phyloP scores from a whole-genome alignment of 148 eudicot species.

The Camellia japonica region DNA sequence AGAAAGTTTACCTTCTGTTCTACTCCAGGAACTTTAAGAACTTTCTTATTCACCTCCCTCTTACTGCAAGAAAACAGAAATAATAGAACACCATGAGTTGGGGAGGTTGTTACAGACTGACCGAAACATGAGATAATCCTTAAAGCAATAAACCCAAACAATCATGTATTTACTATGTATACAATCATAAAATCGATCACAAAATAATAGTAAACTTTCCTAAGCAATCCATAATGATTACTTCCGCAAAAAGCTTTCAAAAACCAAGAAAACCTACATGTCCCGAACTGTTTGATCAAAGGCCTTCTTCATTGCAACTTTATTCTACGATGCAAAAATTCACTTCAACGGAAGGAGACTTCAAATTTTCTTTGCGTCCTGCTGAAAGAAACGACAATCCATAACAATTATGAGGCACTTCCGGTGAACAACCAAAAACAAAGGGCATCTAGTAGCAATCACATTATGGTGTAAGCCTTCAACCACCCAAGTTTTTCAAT shows the following conservation, averaged over 20 bases:
- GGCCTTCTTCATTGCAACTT: slow-evolving; percentile 80
- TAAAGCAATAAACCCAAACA: not conserved
- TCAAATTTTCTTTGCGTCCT: not conserved
- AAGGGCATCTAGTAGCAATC: not conserved
- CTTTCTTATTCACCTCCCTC: slow-evolving; percentile 97
- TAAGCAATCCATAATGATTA: not conserved
- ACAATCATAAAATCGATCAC: not conserved
- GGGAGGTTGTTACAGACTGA: not conserved
- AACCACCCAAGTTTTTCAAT: not conserved
- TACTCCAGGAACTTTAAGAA: slow-evolving; percentile 93
- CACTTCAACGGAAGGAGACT: slow-evolving; percentile 19
- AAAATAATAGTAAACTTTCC: not conserved
- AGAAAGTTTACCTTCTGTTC: slow-evolving; percentile 76
- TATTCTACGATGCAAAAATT: slow-evolving; percentile 10
- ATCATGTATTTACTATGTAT: not conserved
- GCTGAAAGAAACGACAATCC: not conserved
- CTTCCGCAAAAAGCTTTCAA: not conserved
- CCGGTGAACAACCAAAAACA: not conserved
- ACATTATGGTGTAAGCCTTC: not conserved
- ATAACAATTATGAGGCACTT: not conserved
- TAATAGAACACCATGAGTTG: not conserved
- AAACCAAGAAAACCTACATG: slow-evolving; percentile 56
- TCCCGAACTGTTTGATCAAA: slow-evolving; percentile 94
- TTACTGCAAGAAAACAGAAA: slow-evolving; percentile 53
- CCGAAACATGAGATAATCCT: not conserved